Base-by-base conservation (phyloP, 805 yeast species). In the Schwanniomyces sp. region DNA sequence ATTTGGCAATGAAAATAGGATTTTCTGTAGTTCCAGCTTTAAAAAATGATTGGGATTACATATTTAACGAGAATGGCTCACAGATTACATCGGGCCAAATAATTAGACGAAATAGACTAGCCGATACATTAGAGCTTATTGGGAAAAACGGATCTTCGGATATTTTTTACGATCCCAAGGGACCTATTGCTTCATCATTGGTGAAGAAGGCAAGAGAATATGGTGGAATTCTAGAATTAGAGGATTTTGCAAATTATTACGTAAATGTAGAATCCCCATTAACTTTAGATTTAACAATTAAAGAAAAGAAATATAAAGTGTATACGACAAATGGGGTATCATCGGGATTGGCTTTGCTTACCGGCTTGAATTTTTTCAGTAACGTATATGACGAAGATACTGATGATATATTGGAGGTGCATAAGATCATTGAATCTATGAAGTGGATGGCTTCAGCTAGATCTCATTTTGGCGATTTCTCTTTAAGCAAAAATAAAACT, bases 391-490 rank as follows among this genome's bases (percentile, higher is more conserved):
- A 53, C n/a, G 17, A 47, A 1, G 60, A 59, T 7, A 47, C 45
- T 1, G 11, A 34, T 3, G 53, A 52, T 10, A 59, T 54, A 4
- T 46, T 78, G 10, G 75, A 79, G 11, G 71, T 83, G 2, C 97
- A 88, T 58, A 74, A 88, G 46, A 61, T 90, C 7, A 70, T 90
- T 9, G 99, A 92, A 66, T 70, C 87, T 2, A 89, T 92, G 96
- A 92, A 92, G 66, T 92, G 97, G 96, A 79, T 90, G 80, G 88
- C 91, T 0, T 78, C 92, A 10, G 92, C 86, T 0, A 76, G 97
- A 52, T 82, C 91, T n/a, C 79, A 89, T 55, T 74, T 92, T 24
- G 98, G 98, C 0, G 97, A 90, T 58, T 56, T 70, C 14, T 40
- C 48, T 56, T 62, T 46, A 39, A 50, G 24, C 60, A 60, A 8